Evolutionary conservation across 139 green algal species (phyloP), one percentile per base, ranked within the genome.

Genomic region (Chlorella sp.): DNA sequence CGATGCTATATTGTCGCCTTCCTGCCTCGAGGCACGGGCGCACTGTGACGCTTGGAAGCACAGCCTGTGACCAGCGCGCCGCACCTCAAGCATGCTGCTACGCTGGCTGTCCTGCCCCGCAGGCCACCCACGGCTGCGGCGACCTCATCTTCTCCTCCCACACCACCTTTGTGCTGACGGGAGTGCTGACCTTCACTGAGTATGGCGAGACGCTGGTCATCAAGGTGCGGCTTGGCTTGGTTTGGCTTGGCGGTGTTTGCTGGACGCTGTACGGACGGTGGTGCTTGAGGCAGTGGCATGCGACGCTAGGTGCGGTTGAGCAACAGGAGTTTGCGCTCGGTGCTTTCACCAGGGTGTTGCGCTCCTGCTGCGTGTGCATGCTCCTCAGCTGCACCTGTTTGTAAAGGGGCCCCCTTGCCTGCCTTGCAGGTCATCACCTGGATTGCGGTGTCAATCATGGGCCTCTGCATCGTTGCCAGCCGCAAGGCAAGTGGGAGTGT

Each of bases 61-160:
- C n/a, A n/a, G n/a, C n/a, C n/a, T n/a, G n/a, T n/a, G n/a, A n/a
- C n/a, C n/a, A n/a, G n/a, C n/a, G n/a, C n/a, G n/a, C n/a, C n/a
- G n/a, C n/a, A n/a, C n/a, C n/a, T n/a, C n/a, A n/a, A n/a, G n/a
- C n/a, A n/a, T n/a, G n/a, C n/a, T n/a, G n/a, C n/a, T n/a, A n/a
- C n/a, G n/a, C n/a, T n/a, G n/a, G n/a, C n/a, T n/a, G n/a, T n/a
- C n/a, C 14, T 26, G 58, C 22, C 19, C 43, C 24, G 54, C 83
- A 90, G 89, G 87, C 89, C 41, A 92, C 92, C 9, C 93, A 95
- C 83, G 91, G 93, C 43, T 98, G 96, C 85, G 96, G 96, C 8
- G 96, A 98, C 90, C 92, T 98, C 70, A 96, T 98, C 77, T 98
- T 98, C 89, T 96, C 91, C 2, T 96, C 92, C 0, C 94, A 98